Percentiles rank a stretch among this genome's conserved stretches.
Evolutionary conservation across 306 rosid species (phyloP).

Genomic region (Morella rubra): DNA sequence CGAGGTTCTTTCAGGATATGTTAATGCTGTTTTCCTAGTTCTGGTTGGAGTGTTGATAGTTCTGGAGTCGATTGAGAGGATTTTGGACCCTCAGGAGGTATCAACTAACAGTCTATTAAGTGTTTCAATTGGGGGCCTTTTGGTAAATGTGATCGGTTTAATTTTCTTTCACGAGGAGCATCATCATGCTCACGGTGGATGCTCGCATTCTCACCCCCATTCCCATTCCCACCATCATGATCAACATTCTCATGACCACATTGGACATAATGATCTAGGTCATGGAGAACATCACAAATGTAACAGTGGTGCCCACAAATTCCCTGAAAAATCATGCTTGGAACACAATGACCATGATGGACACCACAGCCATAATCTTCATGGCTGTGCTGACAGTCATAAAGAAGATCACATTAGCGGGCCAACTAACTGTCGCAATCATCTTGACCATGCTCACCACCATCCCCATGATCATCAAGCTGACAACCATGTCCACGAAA

Average conservation of each 20-base stretch:
- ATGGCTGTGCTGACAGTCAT: constrained; percentile 23
- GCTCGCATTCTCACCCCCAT: constrained; percentile 56
- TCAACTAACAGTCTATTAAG: constrained; percentile 72
- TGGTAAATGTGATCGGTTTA: constrained; percentile 81
- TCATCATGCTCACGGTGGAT: constrained; percentile 89
- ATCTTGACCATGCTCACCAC: constrained; percentile 14
- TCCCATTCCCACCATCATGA: constrained; percentile 26
- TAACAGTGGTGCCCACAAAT: constrained; percentile 27
- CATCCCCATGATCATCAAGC: constrained; percentile 25
- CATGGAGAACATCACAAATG: constrained; percentile 11
- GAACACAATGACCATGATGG: constrained; percentile 34
- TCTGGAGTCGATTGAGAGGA: constrained; percentile 87
- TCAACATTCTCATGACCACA: constrained; percentile 37
- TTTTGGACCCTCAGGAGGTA: constrained; percentile 91
- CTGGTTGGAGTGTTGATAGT: constrained; percentile 91
- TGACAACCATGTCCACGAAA: constrained; percentile 29
- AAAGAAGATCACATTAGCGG: constrained; percentile 21
- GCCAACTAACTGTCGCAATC: constrained; percentile 24
- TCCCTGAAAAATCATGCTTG: constrained; percentile 37
- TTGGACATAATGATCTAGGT: constrained; percentile 32
- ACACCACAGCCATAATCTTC: constrained; percentile 33
- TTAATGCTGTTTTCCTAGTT: constrained; percentile 87
- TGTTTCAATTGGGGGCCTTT: constrained; percentile 86
- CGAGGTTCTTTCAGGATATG: constrained; percentile 88
- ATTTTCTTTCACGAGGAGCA: constrained; percentile 95